Evolutionary conservation across 2,329 filamentous ascomycete genomes (phyloP).

Genomic region (Penicillium sp.): DNA sequence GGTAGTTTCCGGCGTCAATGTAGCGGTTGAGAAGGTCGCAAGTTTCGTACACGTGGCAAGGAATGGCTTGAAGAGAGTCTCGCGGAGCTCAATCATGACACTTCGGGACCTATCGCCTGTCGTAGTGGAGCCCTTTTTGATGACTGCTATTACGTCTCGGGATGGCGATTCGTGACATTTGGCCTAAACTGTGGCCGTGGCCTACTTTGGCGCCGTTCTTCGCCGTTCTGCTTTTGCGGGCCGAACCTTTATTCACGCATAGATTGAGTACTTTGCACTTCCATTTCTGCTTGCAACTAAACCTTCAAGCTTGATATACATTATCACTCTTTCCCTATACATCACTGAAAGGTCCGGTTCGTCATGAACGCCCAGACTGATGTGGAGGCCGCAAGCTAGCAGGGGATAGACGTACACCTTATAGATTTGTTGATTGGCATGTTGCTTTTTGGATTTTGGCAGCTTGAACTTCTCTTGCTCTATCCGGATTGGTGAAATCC

Average conservation of each 20-base stretch:
- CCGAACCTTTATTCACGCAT: conserved; percentile 4
- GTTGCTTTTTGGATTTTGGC: neutral
- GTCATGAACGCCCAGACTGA: neutral
- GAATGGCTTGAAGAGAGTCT: no score
- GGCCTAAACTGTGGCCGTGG: conserved; percentile 4
- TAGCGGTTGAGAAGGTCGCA: no score
- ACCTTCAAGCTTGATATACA: neutral
- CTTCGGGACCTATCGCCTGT: neutral
- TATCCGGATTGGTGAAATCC: neutral
- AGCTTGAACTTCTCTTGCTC: neutral
- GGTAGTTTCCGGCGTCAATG: no score
- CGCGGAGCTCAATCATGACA: no score
- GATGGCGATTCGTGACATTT: conserved; percentile 11
- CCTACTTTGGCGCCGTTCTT: conserved; percentile 5
- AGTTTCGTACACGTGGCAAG: no score
- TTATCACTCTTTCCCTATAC: neutral
- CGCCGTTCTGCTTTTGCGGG: neutral
- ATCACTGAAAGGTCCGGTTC: neutral
- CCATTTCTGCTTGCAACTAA: no score
- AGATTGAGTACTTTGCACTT: conserved; percentile 1
- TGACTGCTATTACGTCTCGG: conserved; percentile 16
- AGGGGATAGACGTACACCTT: neutral
- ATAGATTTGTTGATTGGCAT: neutral
- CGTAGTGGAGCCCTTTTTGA: conserved; percentile 1
- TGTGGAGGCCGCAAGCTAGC: neutral